Evolutionary conservation across 2,329 filamentous ascomycete genomes (phyloP).

Genomic region (Aphanoascus verrucosus): DNA sequence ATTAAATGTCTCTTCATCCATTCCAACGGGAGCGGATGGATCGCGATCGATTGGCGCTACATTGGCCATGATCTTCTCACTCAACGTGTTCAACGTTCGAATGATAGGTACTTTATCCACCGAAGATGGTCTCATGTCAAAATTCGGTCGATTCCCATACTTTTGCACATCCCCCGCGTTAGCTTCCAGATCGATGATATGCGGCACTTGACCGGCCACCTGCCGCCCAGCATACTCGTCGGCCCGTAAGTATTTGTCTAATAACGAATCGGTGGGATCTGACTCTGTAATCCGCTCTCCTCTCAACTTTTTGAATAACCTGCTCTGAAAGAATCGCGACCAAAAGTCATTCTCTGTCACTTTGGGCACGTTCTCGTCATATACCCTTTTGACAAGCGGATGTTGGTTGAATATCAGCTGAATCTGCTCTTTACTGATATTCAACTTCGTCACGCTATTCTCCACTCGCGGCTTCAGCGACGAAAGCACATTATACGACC

Average conservation of each 20-base stretch:
- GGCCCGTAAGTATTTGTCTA: slow-evolving; percentile 74
- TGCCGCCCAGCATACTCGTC: slow-evolving; percentile 49
- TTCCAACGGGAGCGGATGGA: slow-evolving; percentile 52
- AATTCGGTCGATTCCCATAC: slow-evolving; percentile 75
- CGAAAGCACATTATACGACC: slow-evolving; percentile 87
- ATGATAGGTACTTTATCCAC: slow-evolving; percentile 77
- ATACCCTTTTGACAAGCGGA: slow-evolving; percentile 77
- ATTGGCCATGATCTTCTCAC: slow-evolving; percentile 84
- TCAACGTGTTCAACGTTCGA: slow-evolving; percentile 76
- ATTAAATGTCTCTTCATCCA: slow-evolving; percentile 63
- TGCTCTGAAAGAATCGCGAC: slow-evolving; percentile 86
- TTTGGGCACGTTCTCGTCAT: slow-evolving; percentile 84
- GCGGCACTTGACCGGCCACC: slow-evolving; percentile 56
- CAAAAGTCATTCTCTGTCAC: slow-evolving; percentile 75
- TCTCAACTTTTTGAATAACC: slow-evolving; percentile 79
- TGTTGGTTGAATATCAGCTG: slow-evolving; percentile 89
- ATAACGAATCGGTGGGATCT: slow-evolving; percentile 64
- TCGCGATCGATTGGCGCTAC: slow-evolving; percentile 69
- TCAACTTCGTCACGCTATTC: slow-evolving; percentile 64
- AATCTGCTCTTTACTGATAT: slow-evolving; percentile 83
- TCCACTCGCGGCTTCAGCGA: slow-evolving; percentile 72
- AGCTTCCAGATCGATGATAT: slow-evolving; percentile 82
- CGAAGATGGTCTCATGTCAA: slow-evolving; percentile 72
- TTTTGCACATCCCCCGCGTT: slow-evolving; percentile 90
- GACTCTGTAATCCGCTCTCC: slow-evolving; percentile 74